A percentile compares a stretch with the other conserved stretches of the same genome.
Evolutionary conservation across 2,329 filamentous ascomycete genomes (phyloP).

Genomic region (Botrytis fabae): DNA sequence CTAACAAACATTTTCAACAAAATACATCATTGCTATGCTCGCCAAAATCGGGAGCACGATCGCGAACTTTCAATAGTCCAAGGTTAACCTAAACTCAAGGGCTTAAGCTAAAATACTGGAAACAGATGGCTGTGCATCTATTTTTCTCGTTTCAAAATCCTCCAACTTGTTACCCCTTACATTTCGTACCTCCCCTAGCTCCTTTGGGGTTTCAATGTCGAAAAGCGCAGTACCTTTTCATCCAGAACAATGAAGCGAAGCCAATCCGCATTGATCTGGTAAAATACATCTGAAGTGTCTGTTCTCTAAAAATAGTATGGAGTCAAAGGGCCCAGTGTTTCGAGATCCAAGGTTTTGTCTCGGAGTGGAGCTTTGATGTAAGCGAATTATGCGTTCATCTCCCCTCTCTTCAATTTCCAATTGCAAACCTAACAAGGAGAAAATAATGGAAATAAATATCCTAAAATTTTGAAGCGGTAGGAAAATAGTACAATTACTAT

Average conservation of each 20-base stretch:
- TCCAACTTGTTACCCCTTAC: neutral
- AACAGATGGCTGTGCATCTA: neutral
- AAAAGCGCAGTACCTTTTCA: neutral
- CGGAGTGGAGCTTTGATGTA: neutral
- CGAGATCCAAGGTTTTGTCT: neutral
- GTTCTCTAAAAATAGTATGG: constrained; percentile 4
- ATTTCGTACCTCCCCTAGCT: neutral
- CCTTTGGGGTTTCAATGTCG: neutral
- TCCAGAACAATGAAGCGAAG: neutral
- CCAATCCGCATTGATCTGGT: neutral
- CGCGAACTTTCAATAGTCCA: neutral
- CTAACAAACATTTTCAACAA: neutral
- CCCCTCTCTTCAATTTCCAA: neutral
- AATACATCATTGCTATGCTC: neutral
- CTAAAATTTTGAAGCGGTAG: neutral
- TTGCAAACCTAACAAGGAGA: neutral
- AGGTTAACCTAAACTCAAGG: neutral
- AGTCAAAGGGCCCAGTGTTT: neutral
- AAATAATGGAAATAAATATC: neutral
- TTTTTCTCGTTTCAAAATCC: neutral
- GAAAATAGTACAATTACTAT: neutral
- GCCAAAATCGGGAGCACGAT: neutral
- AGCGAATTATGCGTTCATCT: neutral
- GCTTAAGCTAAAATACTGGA: neutral
- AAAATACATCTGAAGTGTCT: neutral